These are phyloP conservation scores for Rhodocollybia butyracea DNA, from an alignment of 768 basidiomycete species.

Conservation along the genomic window DNA sequence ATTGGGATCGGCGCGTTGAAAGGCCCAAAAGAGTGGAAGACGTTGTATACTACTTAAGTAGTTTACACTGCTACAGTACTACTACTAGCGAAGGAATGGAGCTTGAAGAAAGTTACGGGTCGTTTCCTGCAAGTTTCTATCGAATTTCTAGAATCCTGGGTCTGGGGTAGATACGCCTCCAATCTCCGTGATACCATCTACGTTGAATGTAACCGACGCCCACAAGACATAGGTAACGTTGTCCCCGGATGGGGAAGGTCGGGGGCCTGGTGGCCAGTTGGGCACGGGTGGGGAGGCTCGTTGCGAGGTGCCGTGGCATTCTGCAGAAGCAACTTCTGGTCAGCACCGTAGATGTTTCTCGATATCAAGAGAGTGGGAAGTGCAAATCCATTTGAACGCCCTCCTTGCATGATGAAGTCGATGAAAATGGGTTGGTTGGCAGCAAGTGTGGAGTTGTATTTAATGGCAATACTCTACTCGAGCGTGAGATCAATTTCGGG, in stretches of 20 bases:
- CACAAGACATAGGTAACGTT: not conserved
- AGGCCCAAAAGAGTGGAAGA: too few species aligned
- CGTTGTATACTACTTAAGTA: too few species aligned
- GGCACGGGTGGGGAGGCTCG: not conserved
- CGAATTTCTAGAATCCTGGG: too few species aligned
- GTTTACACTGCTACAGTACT: too few species aligned
- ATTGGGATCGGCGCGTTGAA: too few species aligned
- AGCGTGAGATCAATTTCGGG: not conserved
- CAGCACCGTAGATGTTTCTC: not conserved
- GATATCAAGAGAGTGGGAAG: not conserved
- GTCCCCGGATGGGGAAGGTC: not conserved
- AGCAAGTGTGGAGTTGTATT: constrained; percentile 1
- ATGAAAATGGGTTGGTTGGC: constrained; percentile 3
- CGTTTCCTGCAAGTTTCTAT: too few species aligned
- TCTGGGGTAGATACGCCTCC: constrained; percentile 1
- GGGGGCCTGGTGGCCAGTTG: not conserved
- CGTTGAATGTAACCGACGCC: constrained; percentile 3
- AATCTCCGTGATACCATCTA: not conserved
- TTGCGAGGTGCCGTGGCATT: not conserved
- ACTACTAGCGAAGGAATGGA: too few species aligned
- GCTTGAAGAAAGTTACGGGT: too few species aligned
- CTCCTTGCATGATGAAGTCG: constrained; percentile 3
- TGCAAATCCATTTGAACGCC: not conserved
- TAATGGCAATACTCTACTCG: constrained; percentile 3
- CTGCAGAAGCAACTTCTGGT: not conserved